Percentiles rank a stretch among this genome's conserved stretches.
These are phyloP conservation scores for Microbotryomycetes sp. DNA, from an alignment of 1,284 basidiomycete genomes.

Conservation along the genomic window DNA sequence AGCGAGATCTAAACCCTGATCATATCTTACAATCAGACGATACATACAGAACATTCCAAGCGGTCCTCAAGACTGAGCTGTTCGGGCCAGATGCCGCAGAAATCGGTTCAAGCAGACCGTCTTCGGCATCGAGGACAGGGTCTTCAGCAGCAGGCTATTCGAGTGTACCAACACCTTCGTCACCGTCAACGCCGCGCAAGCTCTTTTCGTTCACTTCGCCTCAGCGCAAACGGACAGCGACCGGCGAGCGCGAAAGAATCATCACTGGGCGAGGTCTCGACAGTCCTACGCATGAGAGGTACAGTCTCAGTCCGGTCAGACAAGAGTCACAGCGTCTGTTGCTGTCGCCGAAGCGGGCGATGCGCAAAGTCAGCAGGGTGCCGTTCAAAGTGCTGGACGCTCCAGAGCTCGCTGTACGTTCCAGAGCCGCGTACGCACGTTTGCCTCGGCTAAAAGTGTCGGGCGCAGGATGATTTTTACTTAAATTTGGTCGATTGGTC, in stretches of 20 bases:
- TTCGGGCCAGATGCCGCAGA: constrained; percentile 40
- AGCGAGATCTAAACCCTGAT: not conserved
- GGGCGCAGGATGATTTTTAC: constrained; percentile 78
- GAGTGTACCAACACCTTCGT: constrained; percentile 37
- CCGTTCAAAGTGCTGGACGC: constrained; percentile 97
- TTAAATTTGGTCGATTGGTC: constrained; percentile 98
- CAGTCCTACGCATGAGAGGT: constrained; percentile 66
- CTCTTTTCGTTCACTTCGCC: constrained; percentile 48
- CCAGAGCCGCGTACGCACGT: constrained; percentile 6
- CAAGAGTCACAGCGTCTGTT: constrained; percentile 75
- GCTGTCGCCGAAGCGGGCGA: constrained; percentile 69
- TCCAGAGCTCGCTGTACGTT: constrained; percentile 67
- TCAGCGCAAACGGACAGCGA: constrained; percentile 26
- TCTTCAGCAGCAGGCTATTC: constrained; percentile 34
- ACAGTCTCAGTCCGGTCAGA: constrained; percentile 83
- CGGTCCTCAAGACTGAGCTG: constrained; percentile 48
- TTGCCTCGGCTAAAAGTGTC: not conserved
- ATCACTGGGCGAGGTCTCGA: constrained; percentile 45
- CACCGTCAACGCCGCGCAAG: constrained; percentile 40
- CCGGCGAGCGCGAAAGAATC: constrained; percentile 33
- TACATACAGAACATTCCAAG: constrained; percentile 48
- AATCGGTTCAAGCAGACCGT: constrained; percentile 6
- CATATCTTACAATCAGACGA: constrained; percentile 40
- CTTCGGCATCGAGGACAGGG: constrained; percentile 23
- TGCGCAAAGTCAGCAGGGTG: constrained; percentile 82